Conservation (phyloP, 2,329 filamentous ascomycete genomes). For the Cladosporium sp. region DNA sequence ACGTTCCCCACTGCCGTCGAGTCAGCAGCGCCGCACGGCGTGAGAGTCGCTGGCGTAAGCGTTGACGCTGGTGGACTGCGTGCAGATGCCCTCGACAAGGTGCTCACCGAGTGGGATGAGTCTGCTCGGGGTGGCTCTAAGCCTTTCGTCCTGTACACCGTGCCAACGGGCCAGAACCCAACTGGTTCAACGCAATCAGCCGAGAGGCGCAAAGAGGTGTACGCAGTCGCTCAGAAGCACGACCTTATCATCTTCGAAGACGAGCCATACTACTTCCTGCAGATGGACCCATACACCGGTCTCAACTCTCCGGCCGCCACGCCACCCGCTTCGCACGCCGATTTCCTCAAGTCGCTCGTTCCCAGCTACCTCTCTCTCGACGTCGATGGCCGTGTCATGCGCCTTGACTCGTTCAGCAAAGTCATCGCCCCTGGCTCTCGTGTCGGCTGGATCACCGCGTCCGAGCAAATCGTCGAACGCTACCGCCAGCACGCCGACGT, state of each 20-base stretch:
- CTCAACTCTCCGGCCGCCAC: constrained; percentile 53
- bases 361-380: constrained; percentile 83
- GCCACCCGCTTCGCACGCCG: constrained; percentile 62
- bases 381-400: constrained; percentile 80
- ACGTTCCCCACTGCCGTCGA: constrained; percentile 79
- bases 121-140: constrained; percentile 58
- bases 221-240: constrained; percentile 77
- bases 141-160: constrained; percentile 68
- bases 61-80: constrained; percentile 68
- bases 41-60: constrained; percentile 60
- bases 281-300: constrained; percentile 75
- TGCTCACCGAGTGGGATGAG: constrained; percentile 66
- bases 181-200: constrained; percentile 78
- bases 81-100: constrained; percentile 60
- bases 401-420: constrained; percentile 92
- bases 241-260: constrained; percentile 87
- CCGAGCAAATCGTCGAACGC: constrained; percentile 78
- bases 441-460: constrained; percentile 87
- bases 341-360: constrained; percentile 71
- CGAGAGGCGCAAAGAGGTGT: constrained; percentile 69
- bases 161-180: constrained; percentile 85
- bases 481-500: constrained; percentile 82
- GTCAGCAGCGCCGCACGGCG: constrained; percentile 62
- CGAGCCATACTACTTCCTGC: constrained; percentile 92
- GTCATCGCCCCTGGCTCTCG: constrained; percentile 86